phyloP scores from a whole-genome alignment of 306 rosid genomes.

The Trichosanthes cucumerina region DNA sequence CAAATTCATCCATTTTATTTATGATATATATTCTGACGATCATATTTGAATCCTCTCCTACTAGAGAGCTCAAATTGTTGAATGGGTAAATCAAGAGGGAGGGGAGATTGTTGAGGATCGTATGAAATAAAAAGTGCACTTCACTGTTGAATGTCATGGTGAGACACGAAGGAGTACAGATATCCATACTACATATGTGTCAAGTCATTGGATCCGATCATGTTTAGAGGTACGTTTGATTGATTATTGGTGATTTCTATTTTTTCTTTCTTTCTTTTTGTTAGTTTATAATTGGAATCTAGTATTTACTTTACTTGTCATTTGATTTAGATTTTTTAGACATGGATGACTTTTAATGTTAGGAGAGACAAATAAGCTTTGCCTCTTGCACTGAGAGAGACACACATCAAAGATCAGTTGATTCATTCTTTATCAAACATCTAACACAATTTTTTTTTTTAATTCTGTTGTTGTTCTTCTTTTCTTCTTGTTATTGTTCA shows the following conservation, averaged over 20 bases:
- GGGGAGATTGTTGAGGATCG: conserved; percentile 49
- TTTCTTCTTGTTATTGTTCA: no score
- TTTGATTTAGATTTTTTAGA: no score
- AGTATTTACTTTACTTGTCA: no score
- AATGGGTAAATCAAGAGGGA: conserved; percentile 83
- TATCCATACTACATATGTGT: conserved; percentile 31
- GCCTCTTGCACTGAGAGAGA: no score
- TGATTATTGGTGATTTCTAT: conserved; percentile 12
- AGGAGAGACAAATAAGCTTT: no score
- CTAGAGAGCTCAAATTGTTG: conserved; percentile 69
- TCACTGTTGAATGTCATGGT: conserved; percentile 73
- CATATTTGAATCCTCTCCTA: background rate
- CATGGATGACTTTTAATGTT: no score
- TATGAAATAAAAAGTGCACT: conserved; percentile 36
- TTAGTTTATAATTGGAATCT: no score
- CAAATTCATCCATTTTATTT: background rate
- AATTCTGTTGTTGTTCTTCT: no score
- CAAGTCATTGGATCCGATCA: conserved; percentile 89
- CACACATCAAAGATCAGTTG: no score
- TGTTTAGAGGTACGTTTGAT: conserved; percentile 64
- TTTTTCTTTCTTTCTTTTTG: no score
- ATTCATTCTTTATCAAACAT: no score
- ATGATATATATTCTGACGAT: background rate
- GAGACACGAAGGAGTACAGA: conserved; percentile 22
- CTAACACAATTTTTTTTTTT: no score